Evolutionary conservation across 371 early-diverging fungal genomes (phyloP), one percentile per base, ranked within the genome.

Genomic region (Enterospora canceri): DNA sequence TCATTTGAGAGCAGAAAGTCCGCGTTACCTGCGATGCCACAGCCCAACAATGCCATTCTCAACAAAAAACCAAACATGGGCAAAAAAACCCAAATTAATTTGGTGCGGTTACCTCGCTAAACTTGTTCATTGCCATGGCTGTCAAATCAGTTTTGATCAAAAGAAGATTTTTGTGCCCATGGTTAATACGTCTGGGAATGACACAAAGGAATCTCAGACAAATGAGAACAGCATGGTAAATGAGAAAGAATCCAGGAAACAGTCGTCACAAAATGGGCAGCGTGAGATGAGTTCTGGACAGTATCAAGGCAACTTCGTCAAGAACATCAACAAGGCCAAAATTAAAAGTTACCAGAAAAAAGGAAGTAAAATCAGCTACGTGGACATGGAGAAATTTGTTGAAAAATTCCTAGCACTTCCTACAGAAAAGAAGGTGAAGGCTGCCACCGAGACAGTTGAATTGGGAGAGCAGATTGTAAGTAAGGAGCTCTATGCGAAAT

Each of bases 311-410:
- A 54, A 54, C 18, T 5, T 31, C 54, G 19, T 12, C 5, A 54
- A 5, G 54, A 12, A 18, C 18, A 12, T 19, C 18, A 31, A 31
- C 5, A 54, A 53, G 8, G 15, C 8, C 19, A 4, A 16, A 53
- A 5, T 19, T 19, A 8, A 19, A 53, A 19, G 8, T 12, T 31
- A 57, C 31, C 15, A 31, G 4, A 26, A 26, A 23, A 24, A 4
- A 16, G 5, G 3, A 4, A 21, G 4, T 16, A 26, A 54, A 15
- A 29, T 63, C 23, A 62, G 24, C 21, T 35, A 62, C 30, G 54
- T 2, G 4, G 64, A 63, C 8, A 54, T 63, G 23, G 23, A 54
- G 64, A 34, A 34, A 12, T 63, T 63, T 55, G 16, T 24, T 21
- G 49, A 63, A 23, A 26, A 21, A 5, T 63, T 63, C 26, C 8